phyloP scores from a whole-genome alignment of 2,329 filamentous ascomycete genomes.

The Aspergillus pseudotamarii region DNA sequence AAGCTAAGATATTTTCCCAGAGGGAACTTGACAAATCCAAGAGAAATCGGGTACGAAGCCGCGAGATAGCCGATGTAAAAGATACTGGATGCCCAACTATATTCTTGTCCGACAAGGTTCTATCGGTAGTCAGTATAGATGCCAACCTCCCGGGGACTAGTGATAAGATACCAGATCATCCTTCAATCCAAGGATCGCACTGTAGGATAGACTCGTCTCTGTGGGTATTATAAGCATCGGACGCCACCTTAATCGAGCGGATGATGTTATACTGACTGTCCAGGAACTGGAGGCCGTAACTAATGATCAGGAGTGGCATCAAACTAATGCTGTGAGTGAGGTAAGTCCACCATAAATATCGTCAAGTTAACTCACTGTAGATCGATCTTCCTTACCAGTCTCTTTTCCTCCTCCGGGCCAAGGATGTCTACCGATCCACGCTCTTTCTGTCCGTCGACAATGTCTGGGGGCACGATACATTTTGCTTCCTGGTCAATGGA shows the following conservation, averaged over 20 bases:
- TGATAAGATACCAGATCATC: constrained; percentile 14
- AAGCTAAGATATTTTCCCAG: constrained; percentile 35
- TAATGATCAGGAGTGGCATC: constrained; percentile 23
- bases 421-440: constrained; percentile 8
- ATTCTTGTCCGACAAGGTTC: constrained; percentile 21
- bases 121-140: background rate
- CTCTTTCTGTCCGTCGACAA: constrained; percentile 5
- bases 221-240: background rate
- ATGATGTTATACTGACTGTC: constrained; percentile 24
- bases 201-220: constrained; percentile 21
- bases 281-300: constrained; percentile 31
- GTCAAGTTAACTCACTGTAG: constrained; percentile 5
- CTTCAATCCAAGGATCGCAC: constrained; percentile 18
- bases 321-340: constrained; percentile 8
- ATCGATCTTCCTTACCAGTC: constrained; percentile 19
- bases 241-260: too few species aligned
- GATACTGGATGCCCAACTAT: constrained; percentile 25
- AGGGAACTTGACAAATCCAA: constrained; percentile 35
- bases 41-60: constrained; percentile 38
- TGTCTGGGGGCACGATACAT: background rate
- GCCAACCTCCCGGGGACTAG: background rate
- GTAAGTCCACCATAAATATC: background rate
- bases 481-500: background rate
- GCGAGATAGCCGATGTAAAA: constrained; percentile 32
- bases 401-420: constrained; percentile 14